These are phyloP conservation scores for Nymphaea colorata DNA, from an alignment of 164 flowering plant genomes.

Conservation along the genomic window DNA sequence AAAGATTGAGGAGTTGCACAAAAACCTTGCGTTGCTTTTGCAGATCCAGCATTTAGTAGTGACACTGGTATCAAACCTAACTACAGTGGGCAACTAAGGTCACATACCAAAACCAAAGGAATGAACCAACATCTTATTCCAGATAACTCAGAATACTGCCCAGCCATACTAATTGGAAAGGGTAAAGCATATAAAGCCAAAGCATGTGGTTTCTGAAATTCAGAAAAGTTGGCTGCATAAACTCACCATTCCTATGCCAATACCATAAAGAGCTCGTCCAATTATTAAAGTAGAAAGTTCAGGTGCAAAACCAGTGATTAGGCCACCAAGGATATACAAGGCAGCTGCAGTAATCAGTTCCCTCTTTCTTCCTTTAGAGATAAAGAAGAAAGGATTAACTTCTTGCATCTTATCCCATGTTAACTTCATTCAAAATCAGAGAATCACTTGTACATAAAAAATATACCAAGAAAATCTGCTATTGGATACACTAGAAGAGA, in stretches of 20 bases:
- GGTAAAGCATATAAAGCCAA: no score
- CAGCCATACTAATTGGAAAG: no score
- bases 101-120: no score
- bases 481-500: constrained; percentile 69
- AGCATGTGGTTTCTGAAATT: no score
- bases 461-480: constrained; percentile 87
- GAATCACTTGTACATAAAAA: neutral
- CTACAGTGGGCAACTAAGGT: no score
- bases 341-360: constrained; percentile 64
- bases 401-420: neutral
- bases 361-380: constrained; percentile 60
- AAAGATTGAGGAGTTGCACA: no score
- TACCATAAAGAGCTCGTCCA: constrained; percentile 80
- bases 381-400: neutral
- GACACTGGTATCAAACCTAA: no score
- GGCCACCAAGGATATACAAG: constrained; percentile 54
- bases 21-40: no score
- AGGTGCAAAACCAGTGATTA: constrained; percentile 60
- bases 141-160: no score
- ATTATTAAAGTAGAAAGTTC: constrained; percentile 49
- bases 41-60: no score
- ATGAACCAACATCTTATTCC: no score
- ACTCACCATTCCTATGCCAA: constrained; percentile 90
- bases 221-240: neutral
- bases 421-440: neutral